Percentiles rank a stretch among this genome's conserved stretches.
Conservation (phyloP, 2,329 filamentous ascomycete species). For the Phyllosticta paracitricarpa region DNA sequence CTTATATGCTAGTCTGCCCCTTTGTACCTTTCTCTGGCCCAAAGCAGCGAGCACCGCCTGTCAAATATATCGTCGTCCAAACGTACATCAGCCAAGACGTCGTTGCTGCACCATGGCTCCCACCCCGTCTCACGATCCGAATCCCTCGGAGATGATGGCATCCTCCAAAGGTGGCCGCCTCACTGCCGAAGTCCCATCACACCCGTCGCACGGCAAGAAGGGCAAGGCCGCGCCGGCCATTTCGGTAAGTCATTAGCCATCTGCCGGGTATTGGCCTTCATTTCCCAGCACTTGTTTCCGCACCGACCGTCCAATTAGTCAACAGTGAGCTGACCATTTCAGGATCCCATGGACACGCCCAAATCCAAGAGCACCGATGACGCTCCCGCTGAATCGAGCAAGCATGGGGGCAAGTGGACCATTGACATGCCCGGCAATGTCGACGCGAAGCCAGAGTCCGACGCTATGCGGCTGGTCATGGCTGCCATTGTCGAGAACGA, state of each 20-base stretch:
- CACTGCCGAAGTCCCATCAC: neutral
- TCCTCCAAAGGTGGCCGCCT: neutral
- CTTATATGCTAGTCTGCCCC: neutral
- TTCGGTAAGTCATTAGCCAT: neutral
- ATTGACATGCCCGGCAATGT: neutral
- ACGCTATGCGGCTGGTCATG: neutral
- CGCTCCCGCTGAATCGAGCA: neutral
- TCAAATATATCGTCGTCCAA: neutral
- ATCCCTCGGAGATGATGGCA: neutral
- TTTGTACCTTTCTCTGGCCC: neutral
- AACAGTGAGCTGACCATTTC: neutral
- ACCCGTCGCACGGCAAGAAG: neutral
- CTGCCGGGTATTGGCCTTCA: neutral
- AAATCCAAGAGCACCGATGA: neutral
- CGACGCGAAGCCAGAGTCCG: neutral
- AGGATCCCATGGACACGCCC: neutral
- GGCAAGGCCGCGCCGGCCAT: neutral
- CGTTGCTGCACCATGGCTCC: neutral
- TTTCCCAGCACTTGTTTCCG: neutral
- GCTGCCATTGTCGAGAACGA: neutral
- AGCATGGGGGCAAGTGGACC: neutral
- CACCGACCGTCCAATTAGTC: neutral
- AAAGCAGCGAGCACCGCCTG: neutral
- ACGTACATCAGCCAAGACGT: neutral
- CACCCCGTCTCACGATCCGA: neutral